These are phyloP conservation scores for Emericellopsis atlantica DNA, from an alignment of 2,329 filamentous ascomycete genomes.

Conservation along the genomic window DNA sequence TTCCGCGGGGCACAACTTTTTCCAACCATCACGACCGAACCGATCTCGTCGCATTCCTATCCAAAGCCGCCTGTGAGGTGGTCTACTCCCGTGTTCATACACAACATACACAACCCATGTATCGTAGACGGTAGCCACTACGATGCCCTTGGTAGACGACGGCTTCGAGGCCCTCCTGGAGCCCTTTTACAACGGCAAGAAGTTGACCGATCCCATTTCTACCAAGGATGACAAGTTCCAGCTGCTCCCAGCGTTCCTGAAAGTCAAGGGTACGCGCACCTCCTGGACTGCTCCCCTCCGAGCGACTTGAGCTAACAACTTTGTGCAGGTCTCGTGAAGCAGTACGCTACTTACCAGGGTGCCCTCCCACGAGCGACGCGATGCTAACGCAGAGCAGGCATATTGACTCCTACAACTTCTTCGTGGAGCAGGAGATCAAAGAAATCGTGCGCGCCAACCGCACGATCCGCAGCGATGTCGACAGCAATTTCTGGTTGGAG, in stretches of 20 bases:
- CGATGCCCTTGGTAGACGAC: slow-evolving; percentile 45
- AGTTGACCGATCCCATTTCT: slow-evolving; percentile 51
- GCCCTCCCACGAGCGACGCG: not conserved
- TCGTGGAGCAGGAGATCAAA: slow-evolving; percentile 91
- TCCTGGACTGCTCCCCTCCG: slow-evolving; percentile 1
- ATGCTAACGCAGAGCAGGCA: slow-evolving; percentile 38
- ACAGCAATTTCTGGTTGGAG: slow-evolving; percentile 86
- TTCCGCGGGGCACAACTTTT: slow-evolving; percentile 10
- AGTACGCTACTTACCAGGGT: slow-evolving; percentile 33
- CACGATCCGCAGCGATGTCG: slow-evolving; percentile 80
- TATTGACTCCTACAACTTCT: slow-evolving; percentile 98
- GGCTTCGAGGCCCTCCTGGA: slow-evolving; percentile 54
- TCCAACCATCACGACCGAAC: not conserved
- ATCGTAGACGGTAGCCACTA: slow-evolving; percentile 16
- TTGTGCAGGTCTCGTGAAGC: slow-evolving; percentile 63
- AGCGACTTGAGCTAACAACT: not conserved
- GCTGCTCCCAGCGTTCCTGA: slow-evolving; percentile 89
- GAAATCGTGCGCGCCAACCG: slow-evolving; percentile 91
- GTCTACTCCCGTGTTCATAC: too few species aligned
- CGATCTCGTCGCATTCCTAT: not conserved
- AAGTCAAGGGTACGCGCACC: slow-evolving; percentile 61
- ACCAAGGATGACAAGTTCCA: slow-evolving; percentile 87
- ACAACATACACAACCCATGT: slow-evolving; percentile 10
- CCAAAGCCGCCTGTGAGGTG: not conserved
- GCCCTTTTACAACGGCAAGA: slow-evolving; percentile 57